These are phyloP conservation scores for Nymphaea colorata DNA, from an alignment of 164 flowering plant genomes.

Conservation along the genomic window DNA sequence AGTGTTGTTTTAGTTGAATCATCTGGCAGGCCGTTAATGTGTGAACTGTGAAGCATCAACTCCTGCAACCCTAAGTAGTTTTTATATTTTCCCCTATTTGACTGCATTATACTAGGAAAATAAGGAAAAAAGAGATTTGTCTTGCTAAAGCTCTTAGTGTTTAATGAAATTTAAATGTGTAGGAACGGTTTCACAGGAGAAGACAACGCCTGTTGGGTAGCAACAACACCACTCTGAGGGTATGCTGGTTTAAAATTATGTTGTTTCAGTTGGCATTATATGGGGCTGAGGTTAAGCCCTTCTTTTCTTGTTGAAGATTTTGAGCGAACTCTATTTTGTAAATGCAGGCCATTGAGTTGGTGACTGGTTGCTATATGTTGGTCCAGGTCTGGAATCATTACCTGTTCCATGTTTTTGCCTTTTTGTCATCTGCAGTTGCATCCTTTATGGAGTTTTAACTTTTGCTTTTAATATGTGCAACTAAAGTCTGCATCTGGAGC, in stretches of 20 bases:
- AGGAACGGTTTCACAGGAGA: slow-evolving; percentile 87
- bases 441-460: no score
- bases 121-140: neutral
- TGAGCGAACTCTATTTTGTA: neutral
- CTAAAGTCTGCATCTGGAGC: no score
- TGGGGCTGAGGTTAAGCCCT: neutral
- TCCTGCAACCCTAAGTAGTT: no score
- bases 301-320: neutral
- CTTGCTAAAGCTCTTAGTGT: neutral
- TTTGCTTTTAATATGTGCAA: no score
- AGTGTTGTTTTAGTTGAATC: no score
- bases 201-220: slow-evolving; percentile 86
- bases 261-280: neutral
- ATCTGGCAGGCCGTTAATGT: no score
- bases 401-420: neutral
- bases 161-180: slow-evolving; percentile 12
- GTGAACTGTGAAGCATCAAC: no score
- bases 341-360: slow-evolving; percentile 84
- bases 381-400: slow-evolving; percentile 48
- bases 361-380: slow-evolving; percentile 87
- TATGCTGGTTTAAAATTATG: slow-evolving; percentile 7
- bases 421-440: neutral
- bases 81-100: no score
- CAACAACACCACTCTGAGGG: slow-evolving; percentile 83
- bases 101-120: no score